These are phyloP conservation scores for Chlorencoelia australis DNA, from an alignment of 2,329 filamentous ascomycete genomes.

Conservation along the genomic window DNA sequence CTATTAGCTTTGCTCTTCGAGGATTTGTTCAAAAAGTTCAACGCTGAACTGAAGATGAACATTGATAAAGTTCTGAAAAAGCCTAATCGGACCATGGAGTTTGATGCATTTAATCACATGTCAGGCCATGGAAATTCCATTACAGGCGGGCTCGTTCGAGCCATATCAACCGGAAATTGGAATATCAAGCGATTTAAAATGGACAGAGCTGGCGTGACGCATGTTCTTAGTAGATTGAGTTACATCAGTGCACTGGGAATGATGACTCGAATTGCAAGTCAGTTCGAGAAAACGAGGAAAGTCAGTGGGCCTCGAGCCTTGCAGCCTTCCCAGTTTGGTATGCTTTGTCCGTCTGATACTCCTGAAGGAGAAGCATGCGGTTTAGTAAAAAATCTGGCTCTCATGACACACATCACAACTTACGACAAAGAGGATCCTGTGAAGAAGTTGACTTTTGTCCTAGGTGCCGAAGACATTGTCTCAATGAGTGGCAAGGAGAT, in stretches of 20 bases:
- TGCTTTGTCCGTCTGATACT: conserved; percentile 95
- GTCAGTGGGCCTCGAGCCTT: conserved; percentile 91
- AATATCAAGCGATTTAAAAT: conserved; percentile 96
- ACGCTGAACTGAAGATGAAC: conserved; percentile 76
- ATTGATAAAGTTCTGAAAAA: conserved; percentile 96
- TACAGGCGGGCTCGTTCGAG: conserved; percentile 85
- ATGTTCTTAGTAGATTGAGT: conserved; percentile 88
- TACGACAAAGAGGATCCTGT: conserved; percentile 90
- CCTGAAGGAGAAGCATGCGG: conserved; percentile 98
- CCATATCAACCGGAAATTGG: conserved; percentile 97
- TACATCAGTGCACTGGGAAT: conserved; percentile 96
- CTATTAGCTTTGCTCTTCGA: conserved; percentile 90
- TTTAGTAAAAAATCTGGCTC: conserved; percentile 90
- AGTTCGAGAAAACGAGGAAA: conserved; percentile 98
- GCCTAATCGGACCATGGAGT: conserved; percentile 75
- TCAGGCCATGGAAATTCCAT: conserved; percentile 79
- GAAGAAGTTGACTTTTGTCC: conserved; percentile 71
- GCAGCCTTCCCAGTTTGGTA: conserved; percentile 95
- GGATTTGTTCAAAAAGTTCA: conserved; percentile 95
- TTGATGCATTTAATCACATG: conserved; percentile 80
- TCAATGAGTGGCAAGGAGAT: conserved; percentile 78
- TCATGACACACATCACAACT: conserved; percentile 99
- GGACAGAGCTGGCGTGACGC: conserved; percentile 93
- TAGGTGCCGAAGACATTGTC: conserved; percentile 76
- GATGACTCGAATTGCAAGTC: conserved; percentile 98